These are phyloP conservation scores for Yamadazyma kitorensis DNA, from an alignment of 805 yeast species.

Conservation along the genomic window DNA sequence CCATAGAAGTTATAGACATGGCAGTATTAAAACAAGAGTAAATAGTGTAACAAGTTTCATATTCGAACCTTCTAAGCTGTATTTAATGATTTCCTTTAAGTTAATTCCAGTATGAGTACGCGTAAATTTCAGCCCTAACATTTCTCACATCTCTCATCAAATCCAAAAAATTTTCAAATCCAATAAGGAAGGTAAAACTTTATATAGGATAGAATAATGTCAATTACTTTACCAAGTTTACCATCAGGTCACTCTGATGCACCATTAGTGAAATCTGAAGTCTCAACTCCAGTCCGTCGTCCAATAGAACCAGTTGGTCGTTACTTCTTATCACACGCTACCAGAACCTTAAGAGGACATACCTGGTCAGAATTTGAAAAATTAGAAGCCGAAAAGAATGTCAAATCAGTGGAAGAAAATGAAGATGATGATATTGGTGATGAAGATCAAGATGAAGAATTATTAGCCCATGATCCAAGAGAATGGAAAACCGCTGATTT, in stretches of 20 bases:
- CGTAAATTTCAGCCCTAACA: neutral
- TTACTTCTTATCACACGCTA: slow-evolving; percentile 91
- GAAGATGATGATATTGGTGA: slow-evolving; percentile 67
- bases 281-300: slow-evolving; percentile 65
- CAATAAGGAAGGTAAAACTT: slow-evolving; percentile 1
- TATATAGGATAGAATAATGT: slow-evolving; percentile 20
- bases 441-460: slow-evolving; percentile 64
- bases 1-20: slow-evolving; percentile 82
- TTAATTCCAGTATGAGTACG: neutral
- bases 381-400: slow-evolving; percentile 87
- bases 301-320: slow-evolving; percentile 97
- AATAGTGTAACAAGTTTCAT: neutral
- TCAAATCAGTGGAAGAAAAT: slow-evolving; percentile 62
- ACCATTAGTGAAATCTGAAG: slow-evolving; percentile 44
- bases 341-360: slow-evolving; percentile 93
- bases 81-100: neutral
- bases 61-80: no score
- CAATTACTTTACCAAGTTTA: slow-evolving; percentile 51
- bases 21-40: slow-evolving; percentile 67
- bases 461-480: slow-evolving; percentile 89
- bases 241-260: slow-evolving; percentile 24
- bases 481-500: slow-evolving; percentile 97
- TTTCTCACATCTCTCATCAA: no score
- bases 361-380: slow-evolving; percentile 98
- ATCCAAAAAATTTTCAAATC: no score